phyloP scores from a whole-genome alignment of 2,329 filamentous ascomycete species.

The Didymosphaeria variabile region DNA sequence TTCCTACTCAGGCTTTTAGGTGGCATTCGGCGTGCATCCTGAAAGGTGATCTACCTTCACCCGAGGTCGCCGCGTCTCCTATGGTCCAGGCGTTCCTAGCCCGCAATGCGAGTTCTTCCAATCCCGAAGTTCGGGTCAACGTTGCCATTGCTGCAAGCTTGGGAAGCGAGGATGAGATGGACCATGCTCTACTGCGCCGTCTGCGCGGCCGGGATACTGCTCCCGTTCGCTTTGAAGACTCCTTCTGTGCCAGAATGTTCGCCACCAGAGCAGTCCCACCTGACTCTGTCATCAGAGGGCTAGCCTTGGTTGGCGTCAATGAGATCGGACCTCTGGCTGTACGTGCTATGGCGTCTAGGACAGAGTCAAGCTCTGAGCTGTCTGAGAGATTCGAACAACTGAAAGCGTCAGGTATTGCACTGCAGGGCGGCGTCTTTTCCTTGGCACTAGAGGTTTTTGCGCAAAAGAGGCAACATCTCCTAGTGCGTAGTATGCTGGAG shows the following conservation, averaged over 20 bases:
- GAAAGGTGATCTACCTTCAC: conserved; percentile 50
- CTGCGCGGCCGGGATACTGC: conserved; percentile 54
- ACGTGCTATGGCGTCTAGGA: conserved; percentile 77
- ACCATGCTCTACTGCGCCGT: conserved; percentile 44
- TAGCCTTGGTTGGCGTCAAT: conserved; percentile 75
- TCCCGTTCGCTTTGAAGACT: conserved; percentile 63
- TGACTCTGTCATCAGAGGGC: conserved; percentile 74
- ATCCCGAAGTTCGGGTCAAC: conserved; percentile 18
- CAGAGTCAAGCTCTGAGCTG: conserved; percentile 66
- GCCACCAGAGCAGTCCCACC: conserved; percentile 78
- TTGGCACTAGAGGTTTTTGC: conserved; percentile 72
- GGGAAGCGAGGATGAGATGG: conserved; percentile 27
- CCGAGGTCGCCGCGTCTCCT: conserved; percentile 39
- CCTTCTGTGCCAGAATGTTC: conserved; percentile 81
- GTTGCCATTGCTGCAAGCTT: conserved; percentile 16
- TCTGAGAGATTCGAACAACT: conserved; percentile 68
- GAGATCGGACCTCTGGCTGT: conserved; percentile 79
- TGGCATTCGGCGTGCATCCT: conserved; percentile 54
- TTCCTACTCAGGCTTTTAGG: conserved; percentile 36
- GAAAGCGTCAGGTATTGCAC: conserved; percentile 67
- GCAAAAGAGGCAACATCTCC: conserved; percentile 60
- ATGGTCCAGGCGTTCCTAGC: conserved; percentile 41
- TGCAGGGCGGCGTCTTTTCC: conserved; percentile 71
- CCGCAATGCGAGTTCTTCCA: conserved; percentile 26
- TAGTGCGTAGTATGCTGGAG: conserved; percentile 62